Evolutionary conservation across 768 basidiomycete genomes (phyloP), one percentile per base, ranked within the genome.

Genomic region (Phaffia tasmanica): DNA sequence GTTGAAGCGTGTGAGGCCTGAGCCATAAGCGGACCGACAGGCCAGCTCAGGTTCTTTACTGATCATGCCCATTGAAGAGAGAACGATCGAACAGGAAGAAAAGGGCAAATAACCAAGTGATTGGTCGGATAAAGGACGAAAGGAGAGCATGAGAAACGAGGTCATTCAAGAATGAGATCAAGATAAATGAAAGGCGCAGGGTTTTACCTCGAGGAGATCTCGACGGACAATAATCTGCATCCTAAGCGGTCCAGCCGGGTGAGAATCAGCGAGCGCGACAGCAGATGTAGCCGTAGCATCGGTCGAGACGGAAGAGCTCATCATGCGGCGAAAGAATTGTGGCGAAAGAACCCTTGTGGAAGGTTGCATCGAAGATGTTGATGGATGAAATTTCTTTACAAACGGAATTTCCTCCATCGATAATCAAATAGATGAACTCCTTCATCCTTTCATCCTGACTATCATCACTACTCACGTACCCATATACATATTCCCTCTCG

Each of bases 191-290:
- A 54, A n/a, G 57, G 18, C 14, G 21, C 25, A 53, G 48, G 16
- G 8, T 70, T 73, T 54, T 58, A 75, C 74, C 15, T 71, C 71
- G 8, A 73, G 47, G 8, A 77, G 64, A 48, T 74, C 73, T 8
- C 70, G 62, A 11, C 73, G 71, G 6, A 77, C 65, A 25, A 77
- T 71, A 63, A 77, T 75, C 69, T 77, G 76, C 76, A 77, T 77
- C 29, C 73, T 71, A 21, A 77, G 68, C 42, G 68, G 70, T n/a
- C 59, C 35, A 42, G 35, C 35, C 11, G 35, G 35, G 35, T 42
- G 35, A 42, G 35, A 42, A 42, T 42, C 35, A 42, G 35, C 11
- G 35, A 11, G 35, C 35, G 35, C 35, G 11, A 42, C 35, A 42
- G 35, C 35, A 42, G 35, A 4, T 5, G 35, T 11, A 42, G 4